Conservation (phyloP, 805 yeast genomes). For the Candida bentonensis region DNA sequence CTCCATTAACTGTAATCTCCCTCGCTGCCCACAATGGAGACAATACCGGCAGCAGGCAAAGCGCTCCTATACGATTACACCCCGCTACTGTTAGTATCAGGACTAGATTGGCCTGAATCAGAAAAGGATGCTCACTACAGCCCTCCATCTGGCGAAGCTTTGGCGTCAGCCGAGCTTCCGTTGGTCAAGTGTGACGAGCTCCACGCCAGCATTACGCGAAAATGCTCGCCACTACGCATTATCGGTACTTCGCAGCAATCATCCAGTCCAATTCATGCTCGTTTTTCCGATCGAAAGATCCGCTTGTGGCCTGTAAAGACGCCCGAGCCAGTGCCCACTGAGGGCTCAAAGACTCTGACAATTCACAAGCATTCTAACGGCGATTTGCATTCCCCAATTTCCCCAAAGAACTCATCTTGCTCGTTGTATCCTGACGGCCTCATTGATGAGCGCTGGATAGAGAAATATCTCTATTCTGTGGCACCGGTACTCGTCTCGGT, state of each 20-base stretch:
- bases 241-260: background rate
- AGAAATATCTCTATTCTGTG: constrained; percentile 29
- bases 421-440: constrained; percentile 27
- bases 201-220: background rate
- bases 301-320: background rate
- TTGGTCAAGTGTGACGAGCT: background rate
- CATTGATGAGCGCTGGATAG: constrained; percentile 34
- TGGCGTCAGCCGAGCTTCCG: background rate
- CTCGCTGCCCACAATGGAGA: no score
- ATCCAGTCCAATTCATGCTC: background rate
- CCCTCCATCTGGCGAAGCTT: background rate
- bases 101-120: background rate
- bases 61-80: background rate
- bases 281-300: background rate
- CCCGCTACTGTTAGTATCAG: background rate
- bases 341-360: background rate
- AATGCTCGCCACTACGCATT: background rate
- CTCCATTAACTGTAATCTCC: no score
- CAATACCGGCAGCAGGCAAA: no score
- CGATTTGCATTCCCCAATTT: constrained; percentile 18
- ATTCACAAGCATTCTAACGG: constrained; percentile 3
- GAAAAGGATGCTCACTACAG: background rate
- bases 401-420: constrained; percentile 30
- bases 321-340: background rate
- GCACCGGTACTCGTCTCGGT: constrained; percentile 35